Base-by-base conservation (phyloP, 2,329 filamentous ascomycete species). In the Apiospora rasikravindrae region DNA sequence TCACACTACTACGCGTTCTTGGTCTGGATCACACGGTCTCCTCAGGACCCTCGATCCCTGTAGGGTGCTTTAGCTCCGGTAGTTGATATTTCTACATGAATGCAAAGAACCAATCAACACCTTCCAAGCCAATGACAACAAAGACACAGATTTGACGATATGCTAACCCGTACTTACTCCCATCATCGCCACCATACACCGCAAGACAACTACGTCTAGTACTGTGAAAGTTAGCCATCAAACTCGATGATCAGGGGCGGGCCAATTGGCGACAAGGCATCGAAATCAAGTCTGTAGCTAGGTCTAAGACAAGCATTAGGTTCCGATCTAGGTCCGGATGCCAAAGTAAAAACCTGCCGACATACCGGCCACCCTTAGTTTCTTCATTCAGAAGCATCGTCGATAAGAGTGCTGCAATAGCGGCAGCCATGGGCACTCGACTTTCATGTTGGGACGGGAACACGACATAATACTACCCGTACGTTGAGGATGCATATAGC, bases 221-320 rank as follows among this genome's bases (percentile, higher is more conserved):
- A 13, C 8, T 7, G 57, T 64, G 26, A 7, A 61, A 11, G 16
- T 13, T 2, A n/a, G 33, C 19, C 33, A 22, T 24, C 33, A 40
- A 13, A n/a, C 4, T 3, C 29, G 2, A 40, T 13, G 3, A 49
- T 37, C 24, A 26, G 3, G 19, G 16, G 7, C 4, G 6, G 16
- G 26, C 16, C 14, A 57, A 29, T 1, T 37, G 26, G 53, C 26
- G 6, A 22, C 53, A 1, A 37, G 33, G 10, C 3, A 40, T 64
- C 33, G 40, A 40, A 64, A 33, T n/a, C 57, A 64, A 40, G 57
- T 10, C 57, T 64, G 33, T 37, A 13, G 19, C 33, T 64, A 64
- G 33, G 57, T 64, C 57, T 40, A n/a, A 64, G 57, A 64, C 57
- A 40, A 64, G 29, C 57, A 64, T 64, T 64, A 64, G 33, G 57